Evolutionary conservation across 768 basidiomycete species (phyloP).

Genomic region (Xerocomellus dryophilus): DNA sequence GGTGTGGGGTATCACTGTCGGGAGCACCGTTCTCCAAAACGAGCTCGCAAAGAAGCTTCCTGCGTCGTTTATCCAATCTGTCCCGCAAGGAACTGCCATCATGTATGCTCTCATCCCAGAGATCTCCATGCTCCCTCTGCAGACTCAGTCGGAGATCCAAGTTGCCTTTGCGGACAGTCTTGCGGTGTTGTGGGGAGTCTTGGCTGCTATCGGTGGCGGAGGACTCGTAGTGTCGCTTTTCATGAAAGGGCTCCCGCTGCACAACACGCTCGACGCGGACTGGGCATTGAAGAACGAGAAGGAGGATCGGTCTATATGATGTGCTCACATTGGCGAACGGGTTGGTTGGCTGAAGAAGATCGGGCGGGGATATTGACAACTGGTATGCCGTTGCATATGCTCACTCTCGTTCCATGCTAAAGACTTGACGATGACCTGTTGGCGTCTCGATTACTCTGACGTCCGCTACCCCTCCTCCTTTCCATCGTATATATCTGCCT

Average conservation of each 20-base stretch:
- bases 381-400: no score
- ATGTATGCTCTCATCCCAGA: constrained; percentile 45
- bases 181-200: constrained; percentile 39
- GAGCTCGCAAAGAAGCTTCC: constrained; percentile 43
- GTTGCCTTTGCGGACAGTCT: constrained; percentile 42
- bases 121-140: constrained; percentile 34
- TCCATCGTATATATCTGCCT: no score
- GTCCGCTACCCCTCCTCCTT: no score
- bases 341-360: not conserved
- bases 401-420: no score
- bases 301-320: not conserved
- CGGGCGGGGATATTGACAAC: no score
- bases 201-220: constrained; percentile 34
- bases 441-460: no score
- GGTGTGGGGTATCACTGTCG: constrained; percentile 50
- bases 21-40: constrained; percentile 49
- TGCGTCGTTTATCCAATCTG: constrained; percentile 30
- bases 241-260: constrained; percentile 4
- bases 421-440: not conserved
- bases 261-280: not conserved
- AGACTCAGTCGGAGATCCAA: constrained; percentile 35
- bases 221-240: constrained; percentile 2
- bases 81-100: constrained; percentile 40
- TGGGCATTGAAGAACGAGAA: not conserved
- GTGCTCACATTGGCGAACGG: not conserved